These are phyloP conservation scores for Leccinum uliginosum DNA, from an alignment of 768 basidiomycete species.

Conservation along the genomic window DNA sequence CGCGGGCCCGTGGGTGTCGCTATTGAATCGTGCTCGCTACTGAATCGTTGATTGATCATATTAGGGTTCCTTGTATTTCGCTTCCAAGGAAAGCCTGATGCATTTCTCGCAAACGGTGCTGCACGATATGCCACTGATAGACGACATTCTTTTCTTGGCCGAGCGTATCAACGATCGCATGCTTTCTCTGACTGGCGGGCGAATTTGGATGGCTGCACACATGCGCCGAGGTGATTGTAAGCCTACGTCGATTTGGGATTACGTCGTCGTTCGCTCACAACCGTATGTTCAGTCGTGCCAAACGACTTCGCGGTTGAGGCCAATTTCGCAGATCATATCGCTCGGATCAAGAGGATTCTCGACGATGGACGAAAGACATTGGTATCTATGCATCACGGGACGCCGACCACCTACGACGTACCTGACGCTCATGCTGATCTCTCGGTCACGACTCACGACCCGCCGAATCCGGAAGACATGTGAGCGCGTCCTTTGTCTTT, in stretches of 20 bases:
- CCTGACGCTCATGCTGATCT: neutral
- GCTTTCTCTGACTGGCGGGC: conserved; percentile 23
- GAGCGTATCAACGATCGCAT: conserved; percentile 32
- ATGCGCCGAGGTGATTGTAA: neutral
- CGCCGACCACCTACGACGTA: neutral
- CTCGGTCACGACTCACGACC: neutral
- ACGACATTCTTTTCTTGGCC: conserved; percentile 28
- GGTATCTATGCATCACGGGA: neutral
- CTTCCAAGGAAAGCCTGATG: conserved; percentile 25
- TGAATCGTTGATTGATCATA: neutral
- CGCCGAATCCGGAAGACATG: neutral
- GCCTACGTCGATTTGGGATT: neutral
- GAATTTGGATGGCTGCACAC: conserved; percentile 34
- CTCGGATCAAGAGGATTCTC: neutral
- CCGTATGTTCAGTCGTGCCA: neutral
- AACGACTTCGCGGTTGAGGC: neutral
- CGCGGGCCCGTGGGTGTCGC: conserved; percentile 35
- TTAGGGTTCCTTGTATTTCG: conserved; percentile 34
- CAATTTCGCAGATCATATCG: neutral
- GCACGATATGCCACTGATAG: conserved; percentile 26
- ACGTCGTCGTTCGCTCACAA: neutral
- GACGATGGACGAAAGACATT: neutral
- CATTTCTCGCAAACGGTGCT: conserved; percentile 31
- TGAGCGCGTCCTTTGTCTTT: neutral
- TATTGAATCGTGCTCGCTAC: neutral